phyloP scores from a whole-genome alignment of 768 basidiomycete species.

The Austroboletus festivus region DNA sequence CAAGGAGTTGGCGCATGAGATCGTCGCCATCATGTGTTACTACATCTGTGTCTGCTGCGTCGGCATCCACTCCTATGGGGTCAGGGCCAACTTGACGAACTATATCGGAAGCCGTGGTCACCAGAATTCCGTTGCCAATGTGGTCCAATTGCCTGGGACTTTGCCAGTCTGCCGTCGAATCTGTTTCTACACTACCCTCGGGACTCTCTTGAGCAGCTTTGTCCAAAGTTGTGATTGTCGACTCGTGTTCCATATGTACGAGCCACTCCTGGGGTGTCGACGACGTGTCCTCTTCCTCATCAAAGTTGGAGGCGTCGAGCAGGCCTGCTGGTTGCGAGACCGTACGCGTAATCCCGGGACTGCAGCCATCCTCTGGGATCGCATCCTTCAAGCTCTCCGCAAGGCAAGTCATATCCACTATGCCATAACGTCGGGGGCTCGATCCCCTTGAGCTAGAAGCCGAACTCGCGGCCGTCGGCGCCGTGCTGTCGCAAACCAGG shows the following conservation, averaged over 20 bases:
- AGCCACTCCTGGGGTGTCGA: not conserved
- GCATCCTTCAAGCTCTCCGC: not conserved
- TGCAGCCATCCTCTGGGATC: not conserved
- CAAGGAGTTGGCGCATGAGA: conserved; percentile 14
- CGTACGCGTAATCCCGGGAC: not conserved
- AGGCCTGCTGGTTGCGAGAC: not conserved
- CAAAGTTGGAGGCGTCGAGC: not conserved
- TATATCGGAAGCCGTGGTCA: too few species aligned
- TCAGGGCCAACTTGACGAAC: too few species aligned
- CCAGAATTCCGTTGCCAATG: too few species aligned
- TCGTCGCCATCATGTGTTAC: not conserved
- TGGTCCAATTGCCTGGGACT: too few species aligned
- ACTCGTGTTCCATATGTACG: not conserved
- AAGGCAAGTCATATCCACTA: not conserved
- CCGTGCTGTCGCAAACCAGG: not conserved
- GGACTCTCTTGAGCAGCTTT: not conserved
- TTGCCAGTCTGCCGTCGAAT: too few species aligned
- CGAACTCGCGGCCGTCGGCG: not conserved
- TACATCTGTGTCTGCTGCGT: not conserved
- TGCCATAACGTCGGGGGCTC: conserved; percentile 8
- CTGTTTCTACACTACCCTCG: not conserved
- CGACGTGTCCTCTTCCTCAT: not conserved
- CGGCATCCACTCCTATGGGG: too few species aligned
- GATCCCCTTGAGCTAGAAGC: not conserved
- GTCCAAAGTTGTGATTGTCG: not conserved